phyloP scores from a whole-genome alignment of 768 basidiomycete genomes.

The Auricularia sp. region DNA sequence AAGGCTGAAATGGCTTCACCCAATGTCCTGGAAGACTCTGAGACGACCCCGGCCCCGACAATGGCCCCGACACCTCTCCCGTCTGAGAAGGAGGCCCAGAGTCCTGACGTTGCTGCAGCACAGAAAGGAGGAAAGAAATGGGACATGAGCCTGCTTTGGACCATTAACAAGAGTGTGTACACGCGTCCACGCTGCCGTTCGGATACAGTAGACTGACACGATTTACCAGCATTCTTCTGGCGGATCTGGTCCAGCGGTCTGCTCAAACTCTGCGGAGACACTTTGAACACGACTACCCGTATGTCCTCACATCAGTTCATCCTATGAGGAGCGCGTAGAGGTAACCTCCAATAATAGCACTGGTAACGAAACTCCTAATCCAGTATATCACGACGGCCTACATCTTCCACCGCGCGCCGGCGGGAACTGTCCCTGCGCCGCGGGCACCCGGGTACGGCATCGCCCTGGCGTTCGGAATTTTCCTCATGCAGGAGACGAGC shows the following conservation, averaged over 20 bases:
- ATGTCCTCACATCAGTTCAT: neutral
- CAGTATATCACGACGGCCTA: constrained; percentile 47
- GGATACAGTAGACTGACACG: neutral
- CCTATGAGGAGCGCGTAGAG: neutral
- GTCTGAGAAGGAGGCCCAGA: neutral
- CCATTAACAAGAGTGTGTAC: constrained; percentile 4
- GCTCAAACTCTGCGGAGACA: constrained; percentile 36
- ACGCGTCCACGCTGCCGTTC: neutral
- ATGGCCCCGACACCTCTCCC: neutral
- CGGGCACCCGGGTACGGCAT: constrained; percentile 50
- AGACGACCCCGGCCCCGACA: too few species aligned
- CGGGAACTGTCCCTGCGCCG: constrained; percentile 23
- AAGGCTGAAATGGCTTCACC: neutral
- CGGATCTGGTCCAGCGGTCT: constrained; percentile 39
- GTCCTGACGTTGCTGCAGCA: neutral
- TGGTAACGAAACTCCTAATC: constrained; percentile 48
- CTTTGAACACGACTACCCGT: constrained; percentile 40
- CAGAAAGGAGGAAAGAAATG: neutral
- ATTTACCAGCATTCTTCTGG: constrained; percentile 28
- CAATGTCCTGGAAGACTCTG: too few species aligned
- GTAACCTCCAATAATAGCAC: constrained; percentile 14
- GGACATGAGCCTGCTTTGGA: constrained; percentile 2
- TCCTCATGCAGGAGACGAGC: neutral
- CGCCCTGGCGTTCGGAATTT: constrained; percentile 39
- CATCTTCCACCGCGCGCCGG: constrained; percentile 18